phyloP scores from a whole-genome alignment of 139 green algal species.

The Pseudopediastrum boryanum region DNA sequence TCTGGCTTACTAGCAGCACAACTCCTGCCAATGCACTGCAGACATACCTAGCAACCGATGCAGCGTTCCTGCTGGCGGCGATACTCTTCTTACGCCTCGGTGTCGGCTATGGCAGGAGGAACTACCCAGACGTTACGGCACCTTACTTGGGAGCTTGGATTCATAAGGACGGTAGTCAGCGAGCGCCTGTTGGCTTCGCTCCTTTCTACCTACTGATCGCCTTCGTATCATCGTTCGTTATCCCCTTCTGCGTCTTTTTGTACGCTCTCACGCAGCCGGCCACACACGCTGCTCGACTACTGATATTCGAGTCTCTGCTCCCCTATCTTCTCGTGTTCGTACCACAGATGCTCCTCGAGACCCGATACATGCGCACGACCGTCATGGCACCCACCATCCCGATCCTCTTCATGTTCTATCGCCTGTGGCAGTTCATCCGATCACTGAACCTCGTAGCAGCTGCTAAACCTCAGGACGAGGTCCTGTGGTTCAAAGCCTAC shows the following conservation, averaged over 20 bases:
- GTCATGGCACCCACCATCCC: conserved; percentile 33
- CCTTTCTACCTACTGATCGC: conserved; percentile 18
- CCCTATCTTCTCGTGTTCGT: conserved; percentile 30
- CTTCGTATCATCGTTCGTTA: neutral
- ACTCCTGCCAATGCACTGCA: too few relatives aligned
- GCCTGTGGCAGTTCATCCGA: conserved; percentile 31
- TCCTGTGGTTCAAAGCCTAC: neutral
- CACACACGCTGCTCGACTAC: neutral
- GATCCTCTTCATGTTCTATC: conserved; percentile 21
- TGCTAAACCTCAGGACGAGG: neutral
- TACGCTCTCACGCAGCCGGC: neutral
- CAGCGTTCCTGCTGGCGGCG: too few relatives aligned
- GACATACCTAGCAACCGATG: too few relatives aligned
- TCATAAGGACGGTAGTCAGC: conserved; percentile 21
- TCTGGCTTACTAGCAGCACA: too few relatives aligned
- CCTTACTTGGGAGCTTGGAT: conserved; percentile 31
- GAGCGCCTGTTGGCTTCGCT: conserved; percentile 2
- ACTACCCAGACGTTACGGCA: too few relatives aligned
- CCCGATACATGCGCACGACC: conserved; percentile 10
- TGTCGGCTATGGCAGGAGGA: too few relatives aligned
- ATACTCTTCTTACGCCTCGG: too few relatives aligned
- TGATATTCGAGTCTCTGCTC: neutral
- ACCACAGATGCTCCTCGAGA: conserved; percentile 25
- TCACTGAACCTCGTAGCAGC: conserved; percentile 1
- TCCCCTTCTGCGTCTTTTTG: neutral